Evolutionary conservation across 2,329 filamentous ascomycete species (phyloP), one percentile per base, ranked within the genome.

Genomic region (Alternaria rosae): DNA sequence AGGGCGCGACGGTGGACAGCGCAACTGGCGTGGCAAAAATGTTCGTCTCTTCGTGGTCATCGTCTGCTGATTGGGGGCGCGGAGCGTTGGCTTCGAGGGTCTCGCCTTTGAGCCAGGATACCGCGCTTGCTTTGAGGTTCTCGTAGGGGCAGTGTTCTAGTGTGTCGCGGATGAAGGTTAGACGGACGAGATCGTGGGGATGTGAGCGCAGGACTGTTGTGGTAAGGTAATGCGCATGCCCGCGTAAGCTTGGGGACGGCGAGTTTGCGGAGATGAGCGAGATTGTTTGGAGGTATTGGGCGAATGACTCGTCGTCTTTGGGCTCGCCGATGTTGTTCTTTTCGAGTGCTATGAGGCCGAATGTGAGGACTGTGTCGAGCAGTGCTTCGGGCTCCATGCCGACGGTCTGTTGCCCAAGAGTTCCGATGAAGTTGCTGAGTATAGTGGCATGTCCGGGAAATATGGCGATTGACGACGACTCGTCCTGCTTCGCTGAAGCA

Each of bases 41-140:
- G 17, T 65, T 67, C 6, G 64, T 67, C 50, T 66, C 44, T 8
- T 55, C 63, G 32, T 59, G 11, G 67, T 75, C 64, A 13, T 62
- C 51, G 6, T 60, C 45, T 21, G 60, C 21, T 9, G 57, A 32
- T 26, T 63, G 58, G 13, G 57, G 41, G 66, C 50, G 61, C 17
- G 77, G 82, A 4, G 66, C 51, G 26, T 74, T 76, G 5, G 84
- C 82, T 66, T 84, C 81, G 6, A 88, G 80, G 0, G 87, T 85
- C 70, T 88, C 87, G 42, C 86, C 81, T 70, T 88, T 89, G 32
- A 89, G 78, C 87, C 87, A 89, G 32, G 84, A 83, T 6, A 89
- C 83, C 3, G 86, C 87, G 43, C 83, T 84, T 35, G 86, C 85
- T 68, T 86, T 86, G 38, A 86, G 81, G 15, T 85, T 85, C 47